These are phyloP conservation scores for Leptographium radiaticola DNA, from an alignment of 2,329 filamentous ascomycete genomes.

Conservation along the genomic window DNA sequence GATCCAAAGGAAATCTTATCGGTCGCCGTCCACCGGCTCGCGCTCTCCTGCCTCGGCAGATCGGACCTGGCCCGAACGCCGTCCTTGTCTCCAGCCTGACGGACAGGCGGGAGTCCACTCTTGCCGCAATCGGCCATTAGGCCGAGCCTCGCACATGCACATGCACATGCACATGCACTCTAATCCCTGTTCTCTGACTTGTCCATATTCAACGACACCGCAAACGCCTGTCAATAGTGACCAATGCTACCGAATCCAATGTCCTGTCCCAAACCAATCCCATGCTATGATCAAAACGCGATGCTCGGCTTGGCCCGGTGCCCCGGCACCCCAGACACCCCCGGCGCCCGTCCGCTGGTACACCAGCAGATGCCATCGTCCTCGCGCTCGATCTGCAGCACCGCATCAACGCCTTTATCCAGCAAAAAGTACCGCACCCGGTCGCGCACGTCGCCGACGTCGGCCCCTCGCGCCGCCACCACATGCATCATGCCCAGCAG, in stretches of 20 bases:
- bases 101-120: background rate
- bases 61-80: conserved; percentile 1
- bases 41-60: conserved; percentile 9
- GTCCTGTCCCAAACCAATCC: background rate
- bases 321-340: conserved; percentile 1
- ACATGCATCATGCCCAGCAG: conserved; percentile 84
- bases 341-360: conserved; percentile 25
- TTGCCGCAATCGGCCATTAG: background rate
- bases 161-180: too few species aligned
- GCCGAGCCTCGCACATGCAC: too few species aligned
- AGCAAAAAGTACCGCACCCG: conserved; percentile 61
- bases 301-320: conserved; percentile 14
- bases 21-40: background rate
- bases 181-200: too few species aligned
- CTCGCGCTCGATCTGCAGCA: conserved; percentile 80
- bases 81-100: background rate
- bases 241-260: background rate
- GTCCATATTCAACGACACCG: too few species aligned
- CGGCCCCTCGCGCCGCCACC: conserved; percentile 56
- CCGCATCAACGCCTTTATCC: conserved; percentile 62
- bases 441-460: conserved; percentile 71
- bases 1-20: background rate
- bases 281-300: conserved; percentile 9
- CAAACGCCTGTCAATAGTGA: background rate
- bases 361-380: conserved; percentile 58